Evolutionary conservation across 805 yeast genomes (phyloP), one percentile per base, ranked within the genome.

Genomic region (Starmerella bacillaris): DNA sequence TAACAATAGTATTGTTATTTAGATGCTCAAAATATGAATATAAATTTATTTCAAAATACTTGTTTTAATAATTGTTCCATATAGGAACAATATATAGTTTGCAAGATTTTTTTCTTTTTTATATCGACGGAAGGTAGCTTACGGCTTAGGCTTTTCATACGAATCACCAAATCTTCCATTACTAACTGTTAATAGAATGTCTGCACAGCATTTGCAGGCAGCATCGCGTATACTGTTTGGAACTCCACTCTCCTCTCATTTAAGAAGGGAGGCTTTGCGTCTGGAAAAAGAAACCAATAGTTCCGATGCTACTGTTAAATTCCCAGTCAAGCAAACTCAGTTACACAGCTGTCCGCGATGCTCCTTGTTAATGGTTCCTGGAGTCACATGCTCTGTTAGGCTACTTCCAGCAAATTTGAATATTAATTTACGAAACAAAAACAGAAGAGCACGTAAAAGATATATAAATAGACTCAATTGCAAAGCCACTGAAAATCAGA

Each of bases 341-440:
- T 19, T 28, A n/a, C 31, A 14, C 15, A 16, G 34, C 3, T 47
- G 51, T 27, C 42, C 40, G 14, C 26, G 24, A 2, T 47, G 51
- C 30, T 28, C 21, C 11, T 30, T 26, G 5, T 31, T 38, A 2
- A 31, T 40, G 41, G 28, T 47, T 9, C 47, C 49, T 1, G 51
- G 47, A 8, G n/a, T 45, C 24, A 45, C 42, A 17, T 36, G 38
- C 31, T 28, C 6, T 12, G 36, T 37, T 11, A 29, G 45, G 3
- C 27, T 33, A 9, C 18, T 20, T 15, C 9, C 7, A 15, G 11
- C 4, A n/a, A 7, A 4, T 4, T 5, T 18, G 18, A 21, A 5
- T 3, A 4, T 4, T 3, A 27, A 16, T 19, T 19, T 21, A 18
- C 20, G 18, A 18, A 18, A 17, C 22, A 40, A 27, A 21, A 37